These are phyloP conservation scores for Rhipidocladum racemiflorum DNA, from an alignment of 176 grass and related monocot species.

Conservation along the genomic window DNA sequence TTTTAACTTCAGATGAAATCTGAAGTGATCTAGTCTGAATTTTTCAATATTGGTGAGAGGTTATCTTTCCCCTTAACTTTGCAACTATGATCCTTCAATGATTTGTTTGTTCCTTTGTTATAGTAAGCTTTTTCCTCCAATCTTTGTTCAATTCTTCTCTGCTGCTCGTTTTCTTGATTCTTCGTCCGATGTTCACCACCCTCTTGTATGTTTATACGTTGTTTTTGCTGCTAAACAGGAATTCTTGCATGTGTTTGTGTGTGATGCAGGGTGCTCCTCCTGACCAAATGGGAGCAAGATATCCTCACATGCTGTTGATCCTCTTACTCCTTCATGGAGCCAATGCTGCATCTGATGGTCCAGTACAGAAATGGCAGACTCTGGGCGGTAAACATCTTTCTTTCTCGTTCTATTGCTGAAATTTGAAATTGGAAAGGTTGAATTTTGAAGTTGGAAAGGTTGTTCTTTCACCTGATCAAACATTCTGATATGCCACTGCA, in stretches of 20 bases:
- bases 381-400: constrained; percentile 45
- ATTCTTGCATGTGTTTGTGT: not conserved
- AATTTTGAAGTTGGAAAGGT: not conserved
- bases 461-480: not conserved
- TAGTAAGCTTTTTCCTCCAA: not conserved
- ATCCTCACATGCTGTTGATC: constrained; percentile 58
- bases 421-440: not conserved
- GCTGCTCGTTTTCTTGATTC: not conserved
- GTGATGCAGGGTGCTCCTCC: constrained; percentile 54
- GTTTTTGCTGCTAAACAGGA: not conserved
- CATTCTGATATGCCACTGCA: constrained; percentile 6
- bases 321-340: constrained; percentile 52
- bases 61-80: not conserved
- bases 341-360: constrained; percentile 40
- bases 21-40: not conserved
- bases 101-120: not conserved
- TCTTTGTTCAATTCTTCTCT: not conserved
- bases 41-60: constrained; percentile 1
- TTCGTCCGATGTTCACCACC: not conserved
- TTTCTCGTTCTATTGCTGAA: not conserved
- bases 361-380: constrained; percentile 63
- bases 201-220: constrained; percentile 5
- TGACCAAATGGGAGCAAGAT: constrained; percentile 51
- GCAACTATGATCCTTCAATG: not conserved
- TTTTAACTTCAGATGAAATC: constrained; percentile 13